Evolutionary conservation across 1,284 basidiomycete species (phyloP), one percentile per base, ranked within the genome.

Genomic region (Hymenochaete sp.): DNA sequence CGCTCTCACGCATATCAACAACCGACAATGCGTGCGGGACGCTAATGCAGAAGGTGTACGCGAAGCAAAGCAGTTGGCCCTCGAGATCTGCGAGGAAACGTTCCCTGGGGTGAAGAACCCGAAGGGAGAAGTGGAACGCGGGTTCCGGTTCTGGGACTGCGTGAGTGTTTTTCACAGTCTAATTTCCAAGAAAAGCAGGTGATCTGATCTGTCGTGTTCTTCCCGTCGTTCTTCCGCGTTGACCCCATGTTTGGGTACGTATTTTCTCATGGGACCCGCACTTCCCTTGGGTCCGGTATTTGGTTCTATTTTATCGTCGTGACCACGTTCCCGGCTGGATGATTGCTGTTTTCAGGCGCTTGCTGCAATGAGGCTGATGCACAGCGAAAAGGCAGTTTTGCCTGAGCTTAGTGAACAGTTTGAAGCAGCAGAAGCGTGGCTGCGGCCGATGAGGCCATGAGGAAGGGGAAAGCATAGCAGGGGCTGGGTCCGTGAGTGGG

Each of bases 61-160:
- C 55, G 82, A 87, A 53, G 87, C 86, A 42, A 97, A 97, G 67
- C 75, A 74, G 44, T 77, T 85, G 65, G 92, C 95, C 21, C 71
- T 97, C 26, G 86, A 86, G 51, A 86, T 96, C 58, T 86, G 95
- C 57, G 92, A 96, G 54, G 87, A 92, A 58, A 93, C 87, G 38
- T 98, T 99, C 73, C 73, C 78, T 27, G 93, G 91, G 18, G 88
- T 98, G 55, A 95, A 92, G 70, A 67, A 66, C 51, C 89, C 95
- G 5, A 79, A 81, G 63, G 67, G 67, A 46, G 95, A 99, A 71
- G 83, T 99, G 41, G 89, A 93, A 61, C 71, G 96, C 45, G 93
- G 93, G 3, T 98, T 98, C 72, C 74, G 96, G 56, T 98, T 98
- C 72, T 99, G 96, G 95, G 87, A 95, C 60, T 77, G 93, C 62